Base-by-base conservation (phyloP, 108 stramenopile species). In the Mediolabrus comicus region DNA sequence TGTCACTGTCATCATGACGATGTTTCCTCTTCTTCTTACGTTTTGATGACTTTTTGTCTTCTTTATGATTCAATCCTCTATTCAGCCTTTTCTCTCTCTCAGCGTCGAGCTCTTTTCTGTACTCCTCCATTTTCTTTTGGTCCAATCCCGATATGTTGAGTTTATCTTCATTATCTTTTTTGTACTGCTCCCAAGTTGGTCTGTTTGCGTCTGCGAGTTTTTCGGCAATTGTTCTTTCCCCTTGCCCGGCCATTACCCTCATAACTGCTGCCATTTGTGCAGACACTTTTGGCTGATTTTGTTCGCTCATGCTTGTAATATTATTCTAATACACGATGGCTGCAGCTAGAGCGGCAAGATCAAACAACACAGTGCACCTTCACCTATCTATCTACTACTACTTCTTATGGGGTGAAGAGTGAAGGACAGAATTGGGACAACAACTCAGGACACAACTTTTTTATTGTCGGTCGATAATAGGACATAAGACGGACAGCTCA, bases 171-270 rank as follows among this genome's bases (percentile, higher is more conserved):
- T 98, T 98, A 68, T 95, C 96, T 72, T 97, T 96, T 70, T 97
- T 96, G 77, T 97, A 98, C 53, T 96, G 92, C 61, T 98, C 98
- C 98, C 98, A 98, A 5, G 96, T 96, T 8, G 96, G 95, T 17
- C 98, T 87, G 72, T 97, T 97, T 33, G 89, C 79, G 81, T 98
- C 97, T 43, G 90, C 90, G 30, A 98, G 82, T 70, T 96, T 97
- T 63, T 98, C 92, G 6, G 87, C 85, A 38, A 98, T 94, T 25
- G 95, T 96, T 35, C 98, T 85, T 57, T 93, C 92, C 54, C 89
- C 94, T 61, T 85, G 82, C 13, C 98, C 98, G 5, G 97, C 77
- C 83, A 95, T 87, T 58, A 98, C 64, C 43, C 98, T 70, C 80
- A 95, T 80, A 16, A 98, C 96, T n/a, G 97, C 95, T 43, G 97